Percentiles rank a stretch among this genome's conserved stretches.
These are phyloP conservation scores for Pulicaria dysenterica DNA, from an alignment of 129 eudicot genomes.

Conservation along the genomic window DNA sequence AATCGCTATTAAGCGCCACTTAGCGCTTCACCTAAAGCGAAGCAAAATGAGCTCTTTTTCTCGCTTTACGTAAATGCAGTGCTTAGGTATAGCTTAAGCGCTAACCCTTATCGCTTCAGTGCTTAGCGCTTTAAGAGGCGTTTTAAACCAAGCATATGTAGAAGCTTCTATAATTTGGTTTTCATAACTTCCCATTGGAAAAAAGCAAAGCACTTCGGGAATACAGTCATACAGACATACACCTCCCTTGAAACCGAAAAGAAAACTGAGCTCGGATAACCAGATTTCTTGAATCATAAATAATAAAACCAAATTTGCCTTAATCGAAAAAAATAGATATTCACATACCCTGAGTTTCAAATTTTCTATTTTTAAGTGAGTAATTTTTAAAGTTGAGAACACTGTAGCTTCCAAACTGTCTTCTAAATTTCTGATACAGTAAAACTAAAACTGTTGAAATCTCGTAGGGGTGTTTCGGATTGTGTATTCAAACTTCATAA, in stretches of 20 bases:
- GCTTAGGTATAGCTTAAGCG: no score
- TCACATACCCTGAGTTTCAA: background rate
- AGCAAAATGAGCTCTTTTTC: no score
- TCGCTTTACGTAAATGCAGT: no score
- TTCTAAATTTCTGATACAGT: background rate
- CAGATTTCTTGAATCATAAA: background rate
- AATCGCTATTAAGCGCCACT: no score
- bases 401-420: background rate
- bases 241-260: background rate
- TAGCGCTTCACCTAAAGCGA: no score
- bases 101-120: no score
- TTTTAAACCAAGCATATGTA: no score
- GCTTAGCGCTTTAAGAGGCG: no score
- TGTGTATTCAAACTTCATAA: no score
- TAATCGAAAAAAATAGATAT: background rate
- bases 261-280: background rate
- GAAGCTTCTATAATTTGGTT: background rate
- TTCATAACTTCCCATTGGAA: conserved; percentile 15
- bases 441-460: background rate
- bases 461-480: no score
- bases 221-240: no score
- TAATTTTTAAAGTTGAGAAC: background rate
- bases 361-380: background rate
- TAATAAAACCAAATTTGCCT: no score
- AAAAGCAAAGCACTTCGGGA: background rate